phyloP scores from a whole-genome alignment of 441 rosid genomes.

The Populus hybrid region DNA sequence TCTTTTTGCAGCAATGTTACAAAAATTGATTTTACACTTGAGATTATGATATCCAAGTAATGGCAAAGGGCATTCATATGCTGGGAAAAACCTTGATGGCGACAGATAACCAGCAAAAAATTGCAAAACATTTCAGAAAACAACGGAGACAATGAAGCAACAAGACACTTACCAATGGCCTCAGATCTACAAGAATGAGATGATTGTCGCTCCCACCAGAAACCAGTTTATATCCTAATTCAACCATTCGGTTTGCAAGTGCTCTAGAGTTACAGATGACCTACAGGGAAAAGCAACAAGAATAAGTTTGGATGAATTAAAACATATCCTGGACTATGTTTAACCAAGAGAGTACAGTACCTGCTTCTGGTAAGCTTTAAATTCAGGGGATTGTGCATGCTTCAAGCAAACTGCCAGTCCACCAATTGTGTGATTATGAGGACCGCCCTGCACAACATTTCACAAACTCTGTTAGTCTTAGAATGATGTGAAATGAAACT shows the following conservation, averaged over 20 bases:
- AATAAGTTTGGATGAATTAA: neutral
- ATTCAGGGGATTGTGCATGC: slow-evolving; percentile 69
- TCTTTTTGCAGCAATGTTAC: too few species aligned
- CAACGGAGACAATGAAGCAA: neutral
- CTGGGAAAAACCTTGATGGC: neutral
- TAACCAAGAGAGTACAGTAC: slow-evolving; percentile 27
- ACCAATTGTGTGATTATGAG: slow-evolving; percentile 94
- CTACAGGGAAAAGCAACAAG: slow-evolving; percentile 27
- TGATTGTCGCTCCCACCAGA: slow-evolving; percentile 95
- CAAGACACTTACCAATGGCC: slow-evolving; percentile 62
- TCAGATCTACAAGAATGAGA: slow-evolving; percentile 83
- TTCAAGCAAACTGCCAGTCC: slow-evolving; percentile 89
- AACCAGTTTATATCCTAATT: slow-evolving; percentile 71
- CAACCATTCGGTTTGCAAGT: slow-evolving; percentile 65
- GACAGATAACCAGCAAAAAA: neutral
- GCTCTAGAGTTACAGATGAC: slow-evolving; percentile 75
- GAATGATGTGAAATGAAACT: neutral
- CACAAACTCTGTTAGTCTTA: neutral
- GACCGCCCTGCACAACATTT: slow-evolving; percentile 66
- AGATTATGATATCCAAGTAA: neutral
- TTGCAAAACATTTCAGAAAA: neutral
- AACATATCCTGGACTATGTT: neutral
- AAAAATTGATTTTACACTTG: neutral
- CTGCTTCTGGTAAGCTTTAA: slow-evolving; percentile 72
- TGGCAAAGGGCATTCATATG: neutral